These are phyloP conservation scores for Dryadomyces sulphureus DNA, from an alignment of 2,329 filamentous ascomycete genomes.

Conservation along the genomic window DNA sequence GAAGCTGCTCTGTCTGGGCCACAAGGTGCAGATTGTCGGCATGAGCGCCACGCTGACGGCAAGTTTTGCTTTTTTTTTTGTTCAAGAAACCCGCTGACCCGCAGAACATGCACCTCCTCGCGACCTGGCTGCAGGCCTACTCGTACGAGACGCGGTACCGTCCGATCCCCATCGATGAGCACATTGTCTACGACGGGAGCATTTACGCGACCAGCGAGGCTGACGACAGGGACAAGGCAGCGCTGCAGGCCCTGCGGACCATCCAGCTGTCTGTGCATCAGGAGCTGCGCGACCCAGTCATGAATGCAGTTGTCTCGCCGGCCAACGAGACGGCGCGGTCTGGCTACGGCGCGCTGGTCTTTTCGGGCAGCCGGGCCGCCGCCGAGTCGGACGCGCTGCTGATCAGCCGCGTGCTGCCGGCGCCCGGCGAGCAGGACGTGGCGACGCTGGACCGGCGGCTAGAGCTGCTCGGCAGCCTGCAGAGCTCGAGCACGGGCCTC, in stretches of 20 bases:
- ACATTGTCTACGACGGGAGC: conserved; percentile 55
- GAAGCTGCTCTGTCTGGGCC: conserved; percentile 54
- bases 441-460: conserved; percentile 40
- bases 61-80: conserved; percentile 14
- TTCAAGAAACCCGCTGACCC: background rate
- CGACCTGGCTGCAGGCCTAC: conserved; percentile 54
- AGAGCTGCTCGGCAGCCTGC: conserved; percentile 51
- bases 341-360: conserved; percentile 58
- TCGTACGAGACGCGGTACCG: conserved; percentile 60
- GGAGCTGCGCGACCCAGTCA: conserved; percentile 48
- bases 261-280: conserved; percentile 43
- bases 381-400: conserved; percentile 55
- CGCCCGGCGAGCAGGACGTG: conserved; percentile 26
- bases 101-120: conserved; percentile 52
- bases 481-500: conserved; percentile 44
- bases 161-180: conserved; percentile 62
- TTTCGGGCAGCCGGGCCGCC: conserved; percentile 52
- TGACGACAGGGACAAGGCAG: background rate
- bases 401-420: conserved; percentile 52
- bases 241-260: conserved; percentile 24
- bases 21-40: conserved; percentile 55
- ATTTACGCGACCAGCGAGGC: conserved; percentile 42
- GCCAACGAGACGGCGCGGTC: conserved; percentile 52
- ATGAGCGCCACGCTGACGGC: conserved; percentile 71
- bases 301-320: conserved; percentile 57